Evolutionary conservation across 2,329 filamentous ascomycete genomes (phyloP).

Genomic region (Ophiognomonia clavigignenti-juglandacearum): DNA sequence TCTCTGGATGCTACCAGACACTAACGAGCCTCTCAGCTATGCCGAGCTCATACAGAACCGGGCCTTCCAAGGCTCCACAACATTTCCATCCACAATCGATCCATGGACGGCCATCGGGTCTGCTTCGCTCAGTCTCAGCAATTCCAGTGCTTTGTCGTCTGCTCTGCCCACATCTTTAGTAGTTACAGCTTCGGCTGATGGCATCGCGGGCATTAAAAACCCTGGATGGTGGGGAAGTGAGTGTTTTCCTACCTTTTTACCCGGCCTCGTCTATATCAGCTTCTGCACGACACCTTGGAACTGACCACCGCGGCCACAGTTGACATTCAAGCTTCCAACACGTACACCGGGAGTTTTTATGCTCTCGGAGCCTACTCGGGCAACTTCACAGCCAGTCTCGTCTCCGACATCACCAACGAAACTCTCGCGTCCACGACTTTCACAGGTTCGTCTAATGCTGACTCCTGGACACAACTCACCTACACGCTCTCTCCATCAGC

Average conservation of each 20-base stretch:
- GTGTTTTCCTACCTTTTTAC: neutral
- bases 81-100: constrained; percentile 37
- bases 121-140: constrained; percentile 41
- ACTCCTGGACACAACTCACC: constrained; percentile 48
- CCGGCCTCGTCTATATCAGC: neutral
- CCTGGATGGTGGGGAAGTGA: constrained; percentile 16
- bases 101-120: constrained; percentile 40
- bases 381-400: constrained; percentile 41
- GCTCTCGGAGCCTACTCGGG: constrained; percentile 45
- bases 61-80: constrained; percentile 56
- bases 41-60: constrained; percentile 67
- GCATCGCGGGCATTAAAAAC: constrained; percentile 8
- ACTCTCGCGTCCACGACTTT: constrained; percentile 43
- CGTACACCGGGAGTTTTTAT: constrained; percentile 47
- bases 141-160: constrained; percentile 43
- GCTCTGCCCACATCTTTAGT: constrained; percentile 48
- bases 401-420: constrained; percentile 38
- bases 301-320: constrained; percentile 3
- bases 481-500: constrained; percentile 36
- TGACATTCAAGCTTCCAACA: constrained; percentile 11
- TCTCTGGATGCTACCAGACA: no score
- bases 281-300: neutral
- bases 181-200: constrained; percentile 23
- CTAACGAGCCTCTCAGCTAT: no score
- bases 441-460: constrained; percentile 32